Evolutionary conservation across 306 rosid genomes (phyloP), one percentile per base, ranked within the genome.

Genomic region (Fragaria vesca): DNA sequence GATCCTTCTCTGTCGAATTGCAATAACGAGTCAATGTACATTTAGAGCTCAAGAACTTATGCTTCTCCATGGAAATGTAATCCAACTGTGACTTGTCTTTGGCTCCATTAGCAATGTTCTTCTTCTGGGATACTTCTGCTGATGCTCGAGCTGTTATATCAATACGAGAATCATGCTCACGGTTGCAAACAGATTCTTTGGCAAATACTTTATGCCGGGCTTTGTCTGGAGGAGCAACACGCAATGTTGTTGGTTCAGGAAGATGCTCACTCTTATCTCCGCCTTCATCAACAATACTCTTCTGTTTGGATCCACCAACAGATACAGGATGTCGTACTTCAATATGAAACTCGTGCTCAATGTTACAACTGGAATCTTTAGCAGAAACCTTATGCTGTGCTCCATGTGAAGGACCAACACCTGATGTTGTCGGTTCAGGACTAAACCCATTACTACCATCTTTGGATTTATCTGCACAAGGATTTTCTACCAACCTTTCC

Each of bases 1-100:
- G 75, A 58, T 81, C 79, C 51, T 75, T 69, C 66, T 69, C 83
- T 1, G 66, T 66, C 67, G 66, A 69, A 47, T 83, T 77, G 69
- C 79, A 79, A 73, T 83, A 89, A 15, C 51, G 85, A 83, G 78
- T 60, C 20, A 24, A 62, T 36, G 57, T 55, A 78, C 47, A 65
- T 73, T 63, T 87, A 40, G 90, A 79, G 77, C 72, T 61, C 77
- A 88, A 69, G 73, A 89, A 85, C 21, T 78, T 87, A 72, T 50
- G 78, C 36, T 88, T 90, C 74, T 78, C 80, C 60, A 66, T 80
- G 72, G 79, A 75, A 48, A 86, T 67, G 74, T 69, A n/a, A 77
- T 73, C 80, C 76, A 65, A 26, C 71, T 4, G 9, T 32, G 40
- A 30, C n/a, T 48, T 80, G 72, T 73, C 77, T 78, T 78, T 72